These are phyloP conservation scores for Nakataea oryzae DNA, from an alignment of 2,329 filamentous ascomycete genomes.

Conservation along the genomic window DNA sequence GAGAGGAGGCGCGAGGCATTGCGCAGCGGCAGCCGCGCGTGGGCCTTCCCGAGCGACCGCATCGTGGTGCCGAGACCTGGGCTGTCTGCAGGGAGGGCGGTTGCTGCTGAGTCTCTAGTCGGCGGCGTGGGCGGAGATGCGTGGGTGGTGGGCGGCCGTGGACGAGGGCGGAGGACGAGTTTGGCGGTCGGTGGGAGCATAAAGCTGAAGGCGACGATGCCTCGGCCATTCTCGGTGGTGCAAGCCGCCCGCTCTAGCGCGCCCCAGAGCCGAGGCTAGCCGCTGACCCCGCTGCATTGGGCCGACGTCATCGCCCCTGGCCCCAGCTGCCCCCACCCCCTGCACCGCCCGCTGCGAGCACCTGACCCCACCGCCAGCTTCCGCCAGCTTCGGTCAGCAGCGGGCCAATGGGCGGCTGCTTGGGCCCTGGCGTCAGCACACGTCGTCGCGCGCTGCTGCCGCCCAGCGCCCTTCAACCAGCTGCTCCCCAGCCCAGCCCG, in stretches of 20 bases:
- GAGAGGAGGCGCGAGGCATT: conserved; percentile 3
- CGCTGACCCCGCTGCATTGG: conserved; percentile 5
- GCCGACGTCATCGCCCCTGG: conserved; percentile 2
- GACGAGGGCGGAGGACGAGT: not conserved
- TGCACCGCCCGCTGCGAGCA: not conserved
- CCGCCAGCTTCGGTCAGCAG: too few relatives aligned
- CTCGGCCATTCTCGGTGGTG: not conserved
- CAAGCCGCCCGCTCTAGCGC: not conserved
- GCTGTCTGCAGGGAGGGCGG: too few relatives aligned
- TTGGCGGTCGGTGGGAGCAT: too few relatives aligned
- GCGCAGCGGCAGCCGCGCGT: conserved; percentile 30
- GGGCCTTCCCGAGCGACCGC: conserved; percentile 44
- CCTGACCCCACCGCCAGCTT: not conserved
- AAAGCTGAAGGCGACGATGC: not conserved
- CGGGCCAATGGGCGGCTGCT: too few relatives aligned
- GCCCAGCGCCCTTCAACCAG: not conserved
- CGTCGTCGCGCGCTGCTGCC: too few relatives aligned
- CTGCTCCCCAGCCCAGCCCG: not conserved
- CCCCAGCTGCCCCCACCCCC: not conserved
- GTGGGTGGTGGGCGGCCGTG: not conserved
- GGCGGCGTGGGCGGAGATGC: not conserved
- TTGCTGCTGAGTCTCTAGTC: not conserved
- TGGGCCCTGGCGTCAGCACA: too few relatives aligned
- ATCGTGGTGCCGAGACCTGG: conserved; percentile 21
- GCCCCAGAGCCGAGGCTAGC: conserved; percentile 8